Evolutionary conservation across 108 stramenopile species (phyloP).

Genomic region (Cylindrotheca closterium): DNA sequence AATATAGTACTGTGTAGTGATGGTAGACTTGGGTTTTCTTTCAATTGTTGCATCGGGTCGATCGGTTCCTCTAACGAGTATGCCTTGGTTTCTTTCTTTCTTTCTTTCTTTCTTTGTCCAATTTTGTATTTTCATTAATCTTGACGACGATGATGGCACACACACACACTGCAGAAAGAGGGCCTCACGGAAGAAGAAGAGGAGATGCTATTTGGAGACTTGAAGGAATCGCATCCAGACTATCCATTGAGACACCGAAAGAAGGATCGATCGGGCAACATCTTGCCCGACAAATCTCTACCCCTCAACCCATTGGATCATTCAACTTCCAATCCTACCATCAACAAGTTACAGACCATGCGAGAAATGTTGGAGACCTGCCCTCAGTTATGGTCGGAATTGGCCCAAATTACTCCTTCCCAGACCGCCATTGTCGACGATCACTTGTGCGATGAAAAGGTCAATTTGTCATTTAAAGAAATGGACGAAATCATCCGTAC

Average conservation of each 20-base stretch:
- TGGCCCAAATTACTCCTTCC: slow-evolving; percentile 55
- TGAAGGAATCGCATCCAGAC: slow-evolving; percentile 11
- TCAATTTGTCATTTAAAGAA: slow-evolving; percentile 62
- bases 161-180: too few species aligned
- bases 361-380: slow-evolving; percentile 55
- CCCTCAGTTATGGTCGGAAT: slow-evolving; percentile 69
- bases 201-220: slow-evolving; percentile 66
- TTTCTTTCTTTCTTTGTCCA: too few species aligned
- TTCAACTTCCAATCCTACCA: slow-evolving; percentile 61
- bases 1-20: too few species aligned
- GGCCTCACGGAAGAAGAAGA: slow-evolving; percentile 55
- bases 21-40: too few species aligned
- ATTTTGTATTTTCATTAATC: too few species aligned
- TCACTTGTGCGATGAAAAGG: slow-evolving; percentile 64
- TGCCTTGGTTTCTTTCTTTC: too few species aligned
- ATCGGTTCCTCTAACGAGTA: too few species aligned
- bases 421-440: slow-evolving; percentile 76
- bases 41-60: too few species aligned
- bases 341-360: slow-evolving; percentile 72
- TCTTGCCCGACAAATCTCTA: slow-evolving; percentile 35
- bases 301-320: slow-evolving; percentile 61
- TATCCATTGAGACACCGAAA: slow-evolving; percentile 41
- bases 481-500: slow-evolving; percentile 61
- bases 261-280: slow-evolving; percentile 46
- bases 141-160: too few species aligned